phyloP scores from a whole-genome alignment of 2,329 filamentous ascomycete genomes.

The Stemphylium beticola region DNA sequence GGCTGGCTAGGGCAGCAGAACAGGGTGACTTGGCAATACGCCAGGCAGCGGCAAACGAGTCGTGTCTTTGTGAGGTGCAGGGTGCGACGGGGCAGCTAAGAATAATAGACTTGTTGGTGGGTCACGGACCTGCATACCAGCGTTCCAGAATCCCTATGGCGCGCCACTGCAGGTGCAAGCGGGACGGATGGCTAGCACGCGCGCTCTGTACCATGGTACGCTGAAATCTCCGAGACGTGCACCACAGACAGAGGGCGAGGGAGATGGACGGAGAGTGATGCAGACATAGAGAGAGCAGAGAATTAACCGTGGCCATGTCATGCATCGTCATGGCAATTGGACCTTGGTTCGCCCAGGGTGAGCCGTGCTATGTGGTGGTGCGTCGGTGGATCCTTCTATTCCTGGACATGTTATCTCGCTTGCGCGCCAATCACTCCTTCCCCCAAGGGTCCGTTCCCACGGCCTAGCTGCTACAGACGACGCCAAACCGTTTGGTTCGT shows the following conservation, averaged over 20 bases:
- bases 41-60: background rate
- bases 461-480: background rate
- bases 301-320: conserved; percentile 3
- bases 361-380: background rate
- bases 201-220: conserved; percentile 3
- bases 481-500: conserved; percentile 5
- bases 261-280: too few relatives aligned
- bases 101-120: conserved; percentile 10
- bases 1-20: background rate
- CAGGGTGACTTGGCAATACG: background rate
- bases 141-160: conserved; percentile 16
- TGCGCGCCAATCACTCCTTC: conserved; percentile 15
- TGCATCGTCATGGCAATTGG: background rate
- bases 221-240: conserved; percentile 1
- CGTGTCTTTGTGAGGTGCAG: background rate
- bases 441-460: conserved; percentile 11
- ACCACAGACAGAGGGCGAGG: background rate
- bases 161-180: conserved; percentile 13
- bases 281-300: background rate
- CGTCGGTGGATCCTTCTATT: conserved; percentile 16
- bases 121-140: conserved; percentile 3
- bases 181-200: conserved; percentile 7
- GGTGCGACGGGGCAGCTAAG: conserved; percentile 7
- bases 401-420: conserved; percentile 23
- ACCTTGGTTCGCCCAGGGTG: background rate